Evolutionary conservation across 1,284 basidiomycete genomes (phyloP).

Genomic region (Abortiporus biennis): DNA sequence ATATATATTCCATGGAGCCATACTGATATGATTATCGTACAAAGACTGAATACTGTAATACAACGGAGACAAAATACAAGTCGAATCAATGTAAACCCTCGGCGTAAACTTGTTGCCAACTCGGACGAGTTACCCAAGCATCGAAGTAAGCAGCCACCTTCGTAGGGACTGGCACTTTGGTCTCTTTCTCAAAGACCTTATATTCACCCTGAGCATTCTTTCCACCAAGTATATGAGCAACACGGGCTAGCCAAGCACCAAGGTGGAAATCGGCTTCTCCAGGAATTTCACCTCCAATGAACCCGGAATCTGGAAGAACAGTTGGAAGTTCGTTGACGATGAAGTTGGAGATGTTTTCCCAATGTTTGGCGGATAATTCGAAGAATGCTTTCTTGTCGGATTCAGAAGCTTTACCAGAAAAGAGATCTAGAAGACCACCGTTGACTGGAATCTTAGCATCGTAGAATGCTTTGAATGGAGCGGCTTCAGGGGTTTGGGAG

Average conservation of each 20-base stretch:
- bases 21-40: neutral
- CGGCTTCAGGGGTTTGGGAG: slow-evolving; percentile 35
- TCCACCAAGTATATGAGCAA: slow-evolving; percentile 31
- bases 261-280: slow-evolving; percentile 53
- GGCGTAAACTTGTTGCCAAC: slow-evolving; percentile 51
- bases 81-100: slow-evolving; percentile 36
- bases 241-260: slow-evolving; percentile 44
- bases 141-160: slow-evolving; percentile 39
- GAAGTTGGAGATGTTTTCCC: slow-evolving; percentile 32
- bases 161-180: slow-evolving; percentile 30
- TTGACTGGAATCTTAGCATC: slow-evolving; percentile 42
- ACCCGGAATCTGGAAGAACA: slow-evolving; percentile 35
- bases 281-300: slow-evolving; percentile 41
- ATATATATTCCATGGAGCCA: too few species aligned
- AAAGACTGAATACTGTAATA: neutral
- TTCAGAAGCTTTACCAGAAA: slow-evolving; percentile 31
- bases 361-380: slow-evolving; percentile 32
- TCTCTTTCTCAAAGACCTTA: slow-evolving; percentile 33
- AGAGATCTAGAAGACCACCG: slow-evolving; percentile 38
- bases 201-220: slow-evolving; percentile 29
- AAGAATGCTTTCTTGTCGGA: slow-evolving; percentile 35
- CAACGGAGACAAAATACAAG: neutral
- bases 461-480: slow-evolving; percentile 46
- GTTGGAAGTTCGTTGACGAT: slow-evolving; percentile 34
- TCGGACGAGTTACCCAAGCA: slow-evolving; percentile 47